Conservation (phyloP, 306 rosid species). For the Dalbergia cochinchinensis region DNA sequence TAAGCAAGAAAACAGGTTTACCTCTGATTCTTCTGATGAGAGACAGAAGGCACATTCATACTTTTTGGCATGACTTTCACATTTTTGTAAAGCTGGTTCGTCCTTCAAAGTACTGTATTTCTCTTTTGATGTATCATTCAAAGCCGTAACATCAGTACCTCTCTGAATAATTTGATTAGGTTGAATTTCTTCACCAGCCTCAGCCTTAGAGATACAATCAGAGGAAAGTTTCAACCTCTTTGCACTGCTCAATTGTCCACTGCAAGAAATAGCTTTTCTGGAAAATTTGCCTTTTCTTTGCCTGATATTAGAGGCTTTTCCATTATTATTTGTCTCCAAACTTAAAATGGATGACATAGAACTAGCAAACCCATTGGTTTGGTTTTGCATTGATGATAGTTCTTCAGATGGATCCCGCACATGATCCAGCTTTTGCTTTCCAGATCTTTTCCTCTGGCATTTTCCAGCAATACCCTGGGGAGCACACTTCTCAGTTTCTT, state of each 20-base stretch:
- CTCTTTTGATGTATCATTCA: conserved; percentile 50
- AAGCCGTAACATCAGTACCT: conserved; percentile 34
- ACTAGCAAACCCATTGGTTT: conserved; percentile 40
- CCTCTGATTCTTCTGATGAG: conserved; percentile 88
- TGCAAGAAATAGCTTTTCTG: conserved; percentile 45
- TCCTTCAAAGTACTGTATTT: conserved; percentile 45
- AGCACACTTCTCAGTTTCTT: conserved; percentile 44
- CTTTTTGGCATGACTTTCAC: conserved; percentile 51
- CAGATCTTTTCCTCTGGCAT: conserved; percentile 48
- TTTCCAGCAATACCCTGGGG: conserved; percentile 50
- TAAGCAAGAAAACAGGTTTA: conserved; percentile 39
- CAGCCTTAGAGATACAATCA: conserved; percentile 37
- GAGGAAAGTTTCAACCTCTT: conserved; percentile 55
- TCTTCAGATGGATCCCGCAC: conserved; percentile 48
- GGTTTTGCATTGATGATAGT: conserved; percentile 46
- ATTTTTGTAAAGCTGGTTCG: conserved; percentile 54
- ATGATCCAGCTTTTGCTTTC: conserved; percentile 54
- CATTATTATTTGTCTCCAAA: conserved; percentile 40
- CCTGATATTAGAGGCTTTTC: conserved; percentile 23
- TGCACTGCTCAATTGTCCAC: conserved; percentile 40
- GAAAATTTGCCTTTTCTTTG: conserved; percentile 37
- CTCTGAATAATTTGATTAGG: conserved; percentile 35
- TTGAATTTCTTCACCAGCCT: conserved; percentile 39
- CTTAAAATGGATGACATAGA: conserved; percentile 42
- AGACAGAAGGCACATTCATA: conserved; percentile 79